These are phyloP conservation scores for Volvox africanus DNA, from an alignment of 139 green algal species.

Conservation along the genomic window DNA sequence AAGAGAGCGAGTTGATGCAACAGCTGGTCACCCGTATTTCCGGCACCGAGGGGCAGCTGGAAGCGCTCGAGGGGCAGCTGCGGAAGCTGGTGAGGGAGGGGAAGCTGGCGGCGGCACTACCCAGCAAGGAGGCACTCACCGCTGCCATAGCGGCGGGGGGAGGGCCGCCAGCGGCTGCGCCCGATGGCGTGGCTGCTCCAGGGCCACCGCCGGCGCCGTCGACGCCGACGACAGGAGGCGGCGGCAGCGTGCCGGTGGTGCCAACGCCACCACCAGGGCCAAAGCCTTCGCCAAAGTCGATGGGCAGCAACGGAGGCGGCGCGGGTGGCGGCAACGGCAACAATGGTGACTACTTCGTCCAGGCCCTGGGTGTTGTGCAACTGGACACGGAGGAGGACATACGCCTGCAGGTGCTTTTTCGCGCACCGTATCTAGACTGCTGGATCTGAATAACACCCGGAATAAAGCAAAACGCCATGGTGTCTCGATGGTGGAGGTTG, in stretches of 20 bases:
- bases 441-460: too few species aligned
- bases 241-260: background rate
- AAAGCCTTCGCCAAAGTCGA: background rate
- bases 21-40: constrained; percentile 7
- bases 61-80: constrained; percentile 25
- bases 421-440: too few species aligned
- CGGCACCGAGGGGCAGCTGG: constrained; percentile 24
- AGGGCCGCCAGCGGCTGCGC: too few species aligned
- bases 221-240: background rate
- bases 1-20: constrained; percentile 42
- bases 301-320: background rate
- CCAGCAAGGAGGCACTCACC: constrained; percentile 8
- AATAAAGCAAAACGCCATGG: too few species aligned
- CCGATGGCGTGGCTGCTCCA: too few species aligned
- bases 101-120: background rate
- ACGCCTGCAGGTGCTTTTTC: constrained; percentile 13
- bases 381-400: constrained; percentile 48
- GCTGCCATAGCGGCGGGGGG: background rate
- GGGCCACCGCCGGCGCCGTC: constrained; percentile 12
- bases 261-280: constrained; percentile 8
- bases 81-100: constrained; percentile 27
- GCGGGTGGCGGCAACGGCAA: background rate
- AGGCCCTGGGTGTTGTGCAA: constrained; percentile 43
- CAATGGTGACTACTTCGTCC: constrained; percentile 14
- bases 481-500: too few species aligned